These are phyloP conservation scores for Plasmodium gallinaceum DNA, from an alignment of 169 alveolate genomes.

Conservation along the genomic window DNA sequence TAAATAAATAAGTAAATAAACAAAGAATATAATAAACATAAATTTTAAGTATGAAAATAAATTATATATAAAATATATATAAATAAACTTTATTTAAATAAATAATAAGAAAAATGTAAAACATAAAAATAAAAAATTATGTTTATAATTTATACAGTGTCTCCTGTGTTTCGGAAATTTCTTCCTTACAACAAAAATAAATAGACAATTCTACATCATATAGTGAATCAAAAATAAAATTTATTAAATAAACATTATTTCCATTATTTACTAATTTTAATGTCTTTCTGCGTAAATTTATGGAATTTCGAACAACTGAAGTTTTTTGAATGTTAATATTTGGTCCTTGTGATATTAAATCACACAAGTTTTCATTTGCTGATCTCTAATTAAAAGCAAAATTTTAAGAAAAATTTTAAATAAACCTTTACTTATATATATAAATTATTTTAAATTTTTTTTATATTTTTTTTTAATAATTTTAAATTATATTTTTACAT, in stretches of 20 bases:
- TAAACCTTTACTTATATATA: slow-evolving; percentile 2
- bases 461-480: background rate
- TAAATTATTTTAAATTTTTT: too few species aligned
- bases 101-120: background rate
- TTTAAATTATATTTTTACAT: slow-evolving; percentile 17
- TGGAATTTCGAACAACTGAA: slow-evolving; percentile 57
- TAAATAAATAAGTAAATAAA: background rate
- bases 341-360: slow-evolving; percentile 66
- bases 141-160: slow-evolving; percentile 7
- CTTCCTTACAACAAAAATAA: slow-evolving; percentile 62
- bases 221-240: slow-evolving; percentile 67
- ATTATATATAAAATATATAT: background rate
- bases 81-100: background rate
- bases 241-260: slow-evolving; percentile 42
- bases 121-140: background rate
- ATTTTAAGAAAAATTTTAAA: background rate
- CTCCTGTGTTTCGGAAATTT: slow-evolving; percentile 25
- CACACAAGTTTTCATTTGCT: slow-evolving; percentile 10
- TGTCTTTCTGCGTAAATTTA: slow-evolving; percentile 52
- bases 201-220: slow-evolving; percentile 70
- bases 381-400: slow-evolving; percentile 18
- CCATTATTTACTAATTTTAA: slow-evolving; percentile 29
- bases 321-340: slow-evolving; percentile 61
- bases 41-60: background rate
- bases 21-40: background rate